A percentile compares a stretch with the other conserved stretches of the same genome.
Conservation (phyloP, 805 yeast genomes). For the Lipomyces yamadae region DNA sequence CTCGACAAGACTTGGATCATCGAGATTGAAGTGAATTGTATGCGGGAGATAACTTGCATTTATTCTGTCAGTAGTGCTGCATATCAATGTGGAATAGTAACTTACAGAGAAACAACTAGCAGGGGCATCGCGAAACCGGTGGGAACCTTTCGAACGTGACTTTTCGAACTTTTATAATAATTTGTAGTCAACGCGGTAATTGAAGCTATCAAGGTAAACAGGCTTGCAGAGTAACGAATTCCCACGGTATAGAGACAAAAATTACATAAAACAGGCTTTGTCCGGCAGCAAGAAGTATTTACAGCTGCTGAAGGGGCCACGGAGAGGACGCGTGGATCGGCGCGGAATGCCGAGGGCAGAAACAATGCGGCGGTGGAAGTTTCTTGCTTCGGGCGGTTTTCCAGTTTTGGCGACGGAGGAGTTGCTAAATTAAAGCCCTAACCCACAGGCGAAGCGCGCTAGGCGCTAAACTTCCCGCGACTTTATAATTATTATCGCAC, state of each 20-base stretch:
- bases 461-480: background rate
- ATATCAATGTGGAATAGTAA: background rate
- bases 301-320: background rate
- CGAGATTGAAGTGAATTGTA: constrained; percentile 39
- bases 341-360: background rate
- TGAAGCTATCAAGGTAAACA: background rate
- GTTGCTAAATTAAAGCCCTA: background rate
- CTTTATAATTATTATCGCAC: background rate
- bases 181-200: no score
- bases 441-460: background rate
- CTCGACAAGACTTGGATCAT: constrained; percentile 35
- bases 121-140: constrained; percentile 31
- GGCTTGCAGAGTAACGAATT: background rate
- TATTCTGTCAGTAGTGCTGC: background rate
- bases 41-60: constrained; percentile 38
- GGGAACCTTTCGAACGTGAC: background rate
- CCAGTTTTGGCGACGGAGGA: background rate
- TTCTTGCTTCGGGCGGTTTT: background rate
- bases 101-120: constrained; percentile 41
- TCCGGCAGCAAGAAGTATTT: constrained; percentile 1
- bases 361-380: background rate
- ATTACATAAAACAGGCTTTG: background rate
- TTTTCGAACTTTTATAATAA: no score
- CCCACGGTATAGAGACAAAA: no score
- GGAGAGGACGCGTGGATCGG: background rate